Conservation (phyloP, 192 early-diverging fungal genomes). For the Pilobolus umbonatus region DNA sequence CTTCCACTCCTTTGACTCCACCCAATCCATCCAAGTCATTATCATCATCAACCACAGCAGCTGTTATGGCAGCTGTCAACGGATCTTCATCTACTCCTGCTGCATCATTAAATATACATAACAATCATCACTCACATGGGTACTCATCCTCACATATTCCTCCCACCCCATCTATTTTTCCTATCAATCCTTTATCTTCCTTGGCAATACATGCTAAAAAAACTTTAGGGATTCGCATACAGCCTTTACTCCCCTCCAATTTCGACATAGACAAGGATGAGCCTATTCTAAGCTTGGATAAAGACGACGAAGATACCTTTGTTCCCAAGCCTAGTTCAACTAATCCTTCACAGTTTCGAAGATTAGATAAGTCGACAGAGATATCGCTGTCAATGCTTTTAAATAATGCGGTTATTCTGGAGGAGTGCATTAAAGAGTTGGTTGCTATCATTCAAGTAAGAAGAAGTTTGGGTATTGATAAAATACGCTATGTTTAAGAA, state of each 20-base stretch:
- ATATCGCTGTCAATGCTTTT: constrained; percentile 58
- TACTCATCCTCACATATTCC: too few species aligned
- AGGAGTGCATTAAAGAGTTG: constrained; percentile 90
- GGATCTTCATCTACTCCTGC: background rate
- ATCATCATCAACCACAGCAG: constrained; percentile 8
- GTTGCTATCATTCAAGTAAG: constrained; percentile 81
- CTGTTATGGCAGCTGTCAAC: background rate
- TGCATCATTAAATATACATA: background rate
- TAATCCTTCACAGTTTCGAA: constrained; percentile 27
- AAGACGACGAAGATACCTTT: constrained; percentile 38
- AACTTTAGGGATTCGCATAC: constrained; percentile 44
- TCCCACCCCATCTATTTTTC: constrained; percentile 32
- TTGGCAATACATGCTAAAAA: constrained; percentile 32
- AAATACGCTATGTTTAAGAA: constrained; percentile 1
- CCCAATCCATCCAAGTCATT: constrained; percentile 8
- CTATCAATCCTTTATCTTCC: constrained; percentile 11
- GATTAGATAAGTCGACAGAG: constrained; percentile 41
- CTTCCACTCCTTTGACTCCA: background rate
- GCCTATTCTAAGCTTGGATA: constrained; percentile 32
- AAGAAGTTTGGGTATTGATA: constrained; percentile 69
- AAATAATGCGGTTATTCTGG: constrained; percentile 88
- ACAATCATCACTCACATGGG: too few species aligned
- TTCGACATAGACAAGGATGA: constrained; percentile 42
- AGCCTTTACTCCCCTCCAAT: constrained; percentile 50
- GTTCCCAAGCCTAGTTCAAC: constrained; percentile 21